Evolutionary conservation across 257 asterid genomes (phyloP), one percentile per base, ranked within the genome.

Genomic region (Anisodus tanguticus): DNA sequence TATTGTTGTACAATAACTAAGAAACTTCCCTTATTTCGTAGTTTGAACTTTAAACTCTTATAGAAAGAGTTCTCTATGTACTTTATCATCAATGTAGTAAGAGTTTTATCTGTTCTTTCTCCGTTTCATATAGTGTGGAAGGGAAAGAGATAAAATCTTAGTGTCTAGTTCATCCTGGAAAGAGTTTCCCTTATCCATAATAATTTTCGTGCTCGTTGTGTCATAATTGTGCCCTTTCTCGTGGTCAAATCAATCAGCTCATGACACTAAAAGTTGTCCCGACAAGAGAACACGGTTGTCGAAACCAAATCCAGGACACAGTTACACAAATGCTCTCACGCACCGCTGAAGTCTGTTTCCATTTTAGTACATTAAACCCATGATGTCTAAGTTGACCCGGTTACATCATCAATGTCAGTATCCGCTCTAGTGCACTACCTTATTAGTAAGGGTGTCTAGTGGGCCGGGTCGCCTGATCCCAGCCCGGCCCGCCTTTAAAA

Each of bases 231-330:
- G 2, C 74, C 19, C 70, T 31, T 68, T 6, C 26, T 68, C 6
- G 54, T 39, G 77, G 77, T 69, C 77, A 69, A 69, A 69, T 39
- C 77, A 59, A 59, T n/a, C 66, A 59, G n/a, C 31, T 39, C 5
- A 69, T 13, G 0, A 69, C 13, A 16, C 6, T 67, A 35, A 35
- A 67, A 67, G 4, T 67, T 67, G 74, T 13, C 74, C 72, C 49
- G 3, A 66, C 43, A 64, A 64, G 70, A 63, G 45, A 64, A 1
- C 74, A 67, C 6, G 10, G 49, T 35, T 12, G 74, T 35, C 16
- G 49, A 35, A 67, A 67, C 49, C 74, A 67, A 67, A 67, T 49
- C 22, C 74, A 67, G 74, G 35, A 67, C 74, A 64, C 49, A 67
- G 11, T 35, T 12, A 67, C 47, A 35, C 74, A 67, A 66, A 12